Evolutionary conservation across 2,329 filamentous ascomycete genomes (phyloP).

Genomic region (Dissoconium aciculare): DNA sequence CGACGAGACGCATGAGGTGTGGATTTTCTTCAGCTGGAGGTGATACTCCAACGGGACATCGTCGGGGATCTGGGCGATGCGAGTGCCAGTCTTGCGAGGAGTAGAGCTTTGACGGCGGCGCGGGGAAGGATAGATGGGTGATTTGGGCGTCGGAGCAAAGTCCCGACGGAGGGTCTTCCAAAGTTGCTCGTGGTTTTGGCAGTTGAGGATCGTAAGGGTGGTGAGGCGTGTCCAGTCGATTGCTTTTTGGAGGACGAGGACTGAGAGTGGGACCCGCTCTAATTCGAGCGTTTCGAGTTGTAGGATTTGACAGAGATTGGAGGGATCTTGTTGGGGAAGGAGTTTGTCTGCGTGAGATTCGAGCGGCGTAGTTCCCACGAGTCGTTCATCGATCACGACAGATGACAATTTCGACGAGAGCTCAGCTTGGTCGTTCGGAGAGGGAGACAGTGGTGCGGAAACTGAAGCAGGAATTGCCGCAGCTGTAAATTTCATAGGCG

Average conservation of each 20-base stretch:
- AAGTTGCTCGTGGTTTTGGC: conserved; percentile 55
- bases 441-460: background rate
- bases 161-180: conserved; percentile 56
- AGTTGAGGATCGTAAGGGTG: conserved; percentile 58
- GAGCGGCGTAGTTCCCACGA: too few species aligned
- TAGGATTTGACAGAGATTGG: conserved; percentile 42
- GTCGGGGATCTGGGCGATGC: conserved; percentile 4
- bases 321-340: too few species aligned
- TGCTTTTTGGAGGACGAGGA: conserved; percentile 52
- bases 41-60: conserved; percentile 34
- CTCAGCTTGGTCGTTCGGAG: background rate
- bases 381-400: too few species aligned
- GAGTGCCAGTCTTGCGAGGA: conserved; percentile 17
- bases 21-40: conserved; percentile 56
- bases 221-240: conserved; percentile 63
- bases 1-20: conserved; percentile 57
- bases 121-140: conserved; percentile 25
- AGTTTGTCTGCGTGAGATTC: background rate
- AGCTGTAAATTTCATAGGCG: too few species aligned
- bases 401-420: background rate
- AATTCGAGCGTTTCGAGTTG: conserved; percentile 58
- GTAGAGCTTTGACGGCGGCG: conserved; percentile 16
- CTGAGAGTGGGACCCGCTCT: conserved; percentile 58
- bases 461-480: too few species aligned
- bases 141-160: conserved; percentile 26